These are phyloP conservation scores for Eleusine coracana DNA, from an alignment of 176 grass and related monocot species.

Conservation along the genomic window DNA sequence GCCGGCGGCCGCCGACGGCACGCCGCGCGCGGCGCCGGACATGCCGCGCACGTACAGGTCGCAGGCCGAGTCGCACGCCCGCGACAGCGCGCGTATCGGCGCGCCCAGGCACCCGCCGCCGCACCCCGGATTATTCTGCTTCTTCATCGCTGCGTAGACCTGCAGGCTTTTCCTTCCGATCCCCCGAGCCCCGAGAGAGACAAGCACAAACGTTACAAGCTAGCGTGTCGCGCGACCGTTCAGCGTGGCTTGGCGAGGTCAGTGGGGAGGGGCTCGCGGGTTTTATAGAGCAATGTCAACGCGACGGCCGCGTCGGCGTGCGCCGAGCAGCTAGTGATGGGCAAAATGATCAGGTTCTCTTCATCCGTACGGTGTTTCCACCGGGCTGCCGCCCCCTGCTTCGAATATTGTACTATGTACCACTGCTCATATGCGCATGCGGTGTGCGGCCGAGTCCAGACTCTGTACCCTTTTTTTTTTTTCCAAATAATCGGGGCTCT, in stretches of 20 bases:
- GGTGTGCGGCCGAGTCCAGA: neutral
- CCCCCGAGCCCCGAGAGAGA: neutral
- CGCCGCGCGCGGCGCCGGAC: slow-evolving; percentile 38
- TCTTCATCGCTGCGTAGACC: slow-evolving; percentile 34
- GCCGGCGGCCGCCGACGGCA: slow-evolving; percentile 16
- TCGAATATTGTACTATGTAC: neutral
- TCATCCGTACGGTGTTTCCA: neutral
- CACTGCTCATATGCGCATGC: neutral
- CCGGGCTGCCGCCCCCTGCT: neutral
- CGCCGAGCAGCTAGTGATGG: neutral
- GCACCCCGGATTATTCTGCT: neutral
- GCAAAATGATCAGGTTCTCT: neutral
- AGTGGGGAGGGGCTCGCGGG: neutral
- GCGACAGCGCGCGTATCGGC: slow-evolving; percentile 48
- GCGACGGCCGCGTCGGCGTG: neutral
- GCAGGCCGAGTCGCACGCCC: slow-evolving; percentile 66
- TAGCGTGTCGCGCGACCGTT: neutral
- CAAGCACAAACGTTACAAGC: neutral
- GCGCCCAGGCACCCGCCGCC: slow-evolving; percentile 45
- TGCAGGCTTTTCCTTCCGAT: neutral
- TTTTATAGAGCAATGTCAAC: slow-evolving; percentile 17
- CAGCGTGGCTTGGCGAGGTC: neutral
- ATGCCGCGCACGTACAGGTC: slow-evolving; percentile 68
- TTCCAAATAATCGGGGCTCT: neutral
- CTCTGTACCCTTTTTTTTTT: no score